Evolutionary conservation across 2,329 filamentous ascomycete species (phyloP).

Genomic region (Neoscytalidium dimidiatum): DNA sequence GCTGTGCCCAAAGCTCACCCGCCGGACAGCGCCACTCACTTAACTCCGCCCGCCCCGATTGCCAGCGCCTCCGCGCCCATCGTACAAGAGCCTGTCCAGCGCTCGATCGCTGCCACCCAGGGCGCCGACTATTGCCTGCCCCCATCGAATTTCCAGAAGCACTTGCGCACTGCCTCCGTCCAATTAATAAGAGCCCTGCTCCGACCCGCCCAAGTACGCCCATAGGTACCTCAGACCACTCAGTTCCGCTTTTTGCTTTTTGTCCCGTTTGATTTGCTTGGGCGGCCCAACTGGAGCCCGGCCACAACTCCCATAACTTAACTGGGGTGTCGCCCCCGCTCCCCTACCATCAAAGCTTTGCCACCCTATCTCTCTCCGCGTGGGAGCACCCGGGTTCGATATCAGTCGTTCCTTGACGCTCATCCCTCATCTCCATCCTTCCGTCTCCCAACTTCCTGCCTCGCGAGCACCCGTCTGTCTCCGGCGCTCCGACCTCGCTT

Average conservation of each 20-base stretch:
- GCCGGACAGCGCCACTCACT: conserved; percentile 17
- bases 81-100: conserved; percentile 12
- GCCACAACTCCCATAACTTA: neutral
- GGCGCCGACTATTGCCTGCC: neutral
- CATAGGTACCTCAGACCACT: neutral
- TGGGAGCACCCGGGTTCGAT: conserved; percentile 20
- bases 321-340: conserved; percentile 15
- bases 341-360: neutral
- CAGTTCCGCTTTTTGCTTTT: conserved; percentile 16
- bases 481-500: neutral
- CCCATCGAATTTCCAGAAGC: conserved; percentile 10
- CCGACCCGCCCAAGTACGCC: neutral
- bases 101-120: conserved; percentile 13
- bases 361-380: neutral
- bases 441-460: neutral
- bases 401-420: conserved; percentile 21
- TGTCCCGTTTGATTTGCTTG: conserved; percentile 3
- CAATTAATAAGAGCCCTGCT: neutral
- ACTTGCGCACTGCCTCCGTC: neutral
- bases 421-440: neutral
- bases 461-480: neutral
- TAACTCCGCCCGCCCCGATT: conserved; percentile 17
- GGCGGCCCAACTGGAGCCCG: conserved; percentile 3
- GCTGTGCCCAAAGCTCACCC: neutral
- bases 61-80: conserved; percentile 8